These are phyloP conservation scores for Nothophaeocryptopus gaeumannii DNA, from an alignment of 2,329 filamentous ascomycete species.

Conservation along the genomic window DNA sequence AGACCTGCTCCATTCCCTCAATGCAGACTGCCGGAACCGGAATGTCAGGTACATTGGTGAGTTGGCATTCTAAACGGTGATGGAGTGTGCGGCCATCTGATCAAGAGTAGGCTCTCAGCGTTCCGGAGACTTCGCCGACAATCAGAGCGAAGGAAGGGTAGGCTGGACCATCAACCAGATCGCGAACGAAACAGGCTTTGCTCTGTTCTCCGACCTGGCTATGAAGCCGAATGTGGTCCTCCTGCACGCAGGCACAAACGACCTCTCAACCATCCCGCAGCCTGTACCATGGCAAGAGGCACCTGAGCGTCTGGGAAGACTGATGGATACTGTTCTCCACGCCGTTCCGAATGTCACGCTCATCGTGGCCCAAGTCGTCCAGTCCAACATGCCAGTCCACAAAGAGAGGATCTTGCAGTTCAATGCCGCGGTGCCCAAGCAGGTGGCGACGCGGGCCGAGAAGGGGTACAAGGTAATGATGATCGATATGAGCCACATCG, in stretches of 20 bases:
- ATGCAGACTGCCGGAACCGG: conserved; percentile 7
- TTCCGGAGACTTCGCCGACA: conserved; percentile 8
- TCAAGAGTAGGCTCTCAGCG: neutral
- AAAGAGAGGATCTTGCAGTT: neutral
- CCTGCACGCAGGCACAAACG: conserved; percentile 20
- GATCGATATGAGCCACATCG: conserved; percentile 14
- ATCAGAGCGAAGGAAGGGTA: conserved; percentile 11
- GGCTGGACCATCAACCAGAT: conserved; percentile 9
- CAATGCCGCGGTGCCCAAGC: conserved; percentile 7
- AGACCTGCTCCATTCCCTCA: conserved; percentile 3
- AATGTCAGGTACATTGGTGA: conserved; percentile 5
- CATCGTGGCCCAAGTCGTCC: conserved; percentile 16
- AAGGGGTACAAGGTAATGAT: conserved; percentile 12
- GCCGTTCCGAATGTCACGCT: conserved; percentile 14
- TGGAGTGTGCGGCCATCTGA: neutral
- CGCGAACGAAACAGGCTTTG: conserved; percentile 1
- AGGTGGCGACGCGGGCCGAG: conserved; percentile 2
- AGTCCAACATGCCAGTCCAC: neutral
- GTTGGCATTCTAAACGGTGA: neutral
- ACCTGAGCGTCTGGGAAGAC: conserved; percentile 9
- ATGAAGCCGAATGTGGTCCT: conserved; percentile 17
- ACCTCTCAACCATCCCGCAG: conserved; percentile 5
- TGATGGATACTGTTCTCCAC: conserved; percentile 15
- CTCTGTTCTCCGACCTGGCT: neutral
- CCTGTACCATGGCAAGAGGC: conserved; percentile 1